phyloP scores from a whole-genome alignment of 2,329 filamentous ascomycete species.

The Alternaria incomplexa region DNA sequence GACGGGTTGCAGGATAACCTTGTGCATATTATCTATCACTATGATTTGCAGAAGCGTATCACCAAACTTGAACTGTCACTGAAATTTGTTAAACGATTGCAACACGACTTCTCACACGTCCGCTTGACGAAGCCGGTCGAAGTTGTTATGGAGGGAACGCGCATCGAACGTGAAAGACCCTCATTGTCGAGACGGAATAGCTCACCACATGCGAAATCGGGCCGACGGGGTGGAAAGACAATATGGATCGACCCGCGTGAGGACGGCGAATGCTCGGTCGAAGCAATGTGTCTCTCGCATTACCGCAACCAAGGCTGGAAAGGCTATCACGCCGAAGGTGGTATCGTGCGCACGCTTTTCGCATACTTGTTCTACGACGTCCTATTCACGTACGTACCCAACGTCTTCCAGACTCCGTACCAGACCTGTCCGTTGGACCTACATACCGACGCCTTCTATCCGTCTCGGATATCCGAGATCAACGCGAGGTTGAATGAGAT shows the following conservation, averaged over 20 bases:
- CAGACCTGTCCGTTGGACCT: constrained; percentile 94
- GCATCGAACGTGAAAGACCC: constrained; percentile 68
- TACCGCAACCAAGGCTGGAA: constrained; percentile 89
- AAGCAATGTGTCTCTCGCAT: constrained; percentile 89
- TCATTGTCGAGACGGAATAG: constrained; percentile 37
- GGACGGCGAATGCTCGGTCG: constrained; percentile 80
- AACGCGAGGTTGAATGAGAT: constrained; percentile 86
- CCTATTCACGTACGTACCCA: constrained; percentile 89
- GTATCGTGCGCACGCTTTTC: constrained; percentile 84
- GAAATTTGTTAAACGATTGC: constrained; percentile 80
- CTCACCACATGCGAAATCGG: constrained; percentile 41
- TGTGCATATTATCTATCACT: constrained; percentile 91
- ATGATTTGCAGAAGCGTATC: constrained; percentile 93
- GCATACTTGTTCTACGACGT: constrained; percentile 92
- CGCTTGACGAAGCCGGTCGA: constrained; percentile 76
- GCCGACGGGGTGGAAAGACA: constrained; percentile 69
- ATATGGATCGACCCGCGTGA: constrained; percentile 84
- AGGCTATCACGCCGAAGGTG: constrained; percentile 91
- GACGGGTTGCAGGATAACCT: constrained; percentile 83
- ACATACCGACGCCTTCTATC: constrained; percentile 91
- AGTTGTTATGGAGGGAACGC: constrained; percentile 76
- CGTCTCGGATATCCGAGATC: constrained; percentile 84
- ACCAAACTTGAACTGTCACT: constrained; percentile 86
- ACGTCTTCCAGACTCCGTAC: constrained; percentile 95
- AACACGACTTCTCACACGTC: constrained; percentile 93